Percentiles rank a stretch among this genome's conserved stretches.
phyloP scores from a whole-genome alignment of 2,329 filamentous ascomycete genomes.

The Calonectria pseudoturangicola region DNA sequence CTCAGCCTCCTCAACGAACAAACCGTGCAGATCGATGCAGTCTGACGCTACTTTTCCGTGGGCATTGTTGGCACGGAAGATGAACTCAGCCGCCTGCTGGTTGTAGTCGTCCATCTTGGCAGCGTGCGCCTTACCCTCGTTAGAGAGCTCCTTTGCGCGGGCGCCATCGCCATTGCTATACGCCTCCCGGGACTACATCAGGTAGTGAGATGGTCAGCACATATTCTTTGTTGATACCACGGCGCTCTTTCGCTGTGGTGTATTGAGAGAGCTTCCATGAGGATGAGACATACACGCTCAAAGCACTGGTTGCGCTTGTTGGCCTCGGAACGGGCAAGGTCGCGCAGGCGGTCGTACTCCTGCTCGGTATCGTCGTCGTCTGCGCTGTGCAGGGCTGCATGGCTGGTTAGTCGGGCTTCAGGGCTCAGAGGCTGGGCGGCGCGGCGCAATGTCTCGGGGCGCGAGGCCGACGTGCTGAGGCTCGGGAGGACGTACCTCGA shows the following conservation, averaged over 20 bases:
- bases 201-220: constrained; percentile 39
- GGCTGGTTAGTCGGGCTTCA: constrained; percentile 40
- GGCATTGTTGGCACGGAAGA: constrained; percentile 96
- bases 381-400: constrained; percentile 84
- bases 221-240: background rate
- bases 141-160: constrained; percentile 86
- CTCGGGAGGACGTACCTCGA: constrained; percentile 61
- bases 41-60: constrained; percentile 83
- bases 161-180: constrained; percentile 90
- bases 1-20: constrained; percentile 96
- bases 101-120: constrained; percentile 92
- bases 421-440: constrained; percentile 42
- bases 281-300: constrained; percentile 73
- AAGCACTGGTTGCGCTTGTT: constrained; percentile 86
- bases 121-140: constrained; percentile 90
- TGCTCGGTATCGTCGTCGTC: constrained; percentile 81
- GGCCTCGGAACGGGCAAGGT: constrained; percentile 87
- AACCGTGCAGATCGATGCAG: constrained; percentile 94
- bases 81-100: constrained; percentile 92
- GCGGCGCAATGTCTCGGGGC: constrained; percentile 26
- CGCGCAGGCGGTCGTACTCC: constrained; percentile 94
- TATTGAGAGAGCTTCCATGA: too few relatives aligned
- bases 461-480: constrained; percentile 33
- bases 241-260: background rate
- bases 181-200: constrained; percentile 80